phyloP scores from a whole-genome alignment of 208 protist genomes.

The Blechomonas ayalai region DNA sequence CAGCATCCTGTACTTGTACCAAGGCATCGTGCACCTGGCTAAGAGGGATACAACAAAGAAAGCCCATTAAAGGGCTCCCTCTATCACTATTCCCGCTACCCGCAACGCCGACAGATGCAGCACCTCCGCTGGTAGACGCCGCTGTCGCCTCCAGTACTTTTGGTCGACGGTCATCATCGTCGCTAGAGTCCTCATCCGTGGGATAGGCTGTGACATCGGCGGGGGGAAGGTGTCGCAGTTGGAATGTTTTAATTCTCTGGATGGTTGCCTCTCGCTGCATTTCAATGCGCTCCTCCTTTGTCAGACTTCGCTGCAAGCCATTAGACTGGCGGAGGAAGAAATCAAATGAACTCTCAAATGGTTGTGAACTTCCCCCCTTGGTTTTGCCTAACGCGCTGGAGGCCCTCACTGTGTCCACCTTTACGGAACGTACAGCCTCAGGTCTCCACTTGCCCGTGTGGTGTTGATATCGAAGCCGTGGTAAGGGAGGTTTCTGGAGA shows the following conservation, averaged over 20 bases:
- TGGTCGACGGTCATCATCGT: conserved; percentile 6
- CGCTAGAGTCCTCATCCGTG: conserved; percentile 2
- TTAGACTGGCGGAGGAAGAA: conserved; percentile 37
- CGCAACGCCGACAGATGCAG: not conserved
- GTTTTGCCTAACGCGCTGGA: not conserved
- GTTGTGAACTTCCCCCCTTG: not conserved
- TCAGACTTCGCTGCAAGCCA: conserved; percentile 8
- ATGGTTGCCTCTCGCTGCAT: conserved; percentile 9
- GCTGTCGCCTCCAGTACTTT: too few species aligned
- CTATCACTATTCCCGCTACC: conserved; percentile 2
- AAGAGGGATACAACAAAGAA: conserved; percentile 33
- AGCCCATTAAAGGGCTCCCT: conserved; percentile 55
- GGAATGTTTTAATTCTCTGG: conserved; percentile 24
- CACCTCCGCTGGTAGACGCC: not conserved
- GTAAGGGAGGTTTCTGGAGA: conserved; percentile 25
- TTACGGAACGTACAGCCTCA: conserved; percentile 5
- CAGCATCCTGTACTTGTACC: conserved; percentile 7
- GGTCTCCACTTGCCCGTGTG: conserved; percentile 26
- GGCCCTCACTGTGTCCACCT: not conserved
- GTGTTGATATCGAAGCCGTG: conserved; percentile 32
- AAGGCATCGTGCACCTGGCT: conserved; percentile 39
- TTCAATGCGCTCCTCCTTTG: conserved; percentile 7
- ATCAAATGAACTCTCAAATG: conserved; percentile 56
- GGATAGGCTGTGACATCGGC: conserved; percentile 1
- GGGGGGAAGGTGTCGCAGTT: conserved; percentile 14